A percentile compares a stretch with the other conserved stretches of the same genome.
These are phyloP conservation scores for Penicillium paxilli DNA, from an alignment of 495 filamentous ascomycete species.

Conservation along the genomic window DNA sequence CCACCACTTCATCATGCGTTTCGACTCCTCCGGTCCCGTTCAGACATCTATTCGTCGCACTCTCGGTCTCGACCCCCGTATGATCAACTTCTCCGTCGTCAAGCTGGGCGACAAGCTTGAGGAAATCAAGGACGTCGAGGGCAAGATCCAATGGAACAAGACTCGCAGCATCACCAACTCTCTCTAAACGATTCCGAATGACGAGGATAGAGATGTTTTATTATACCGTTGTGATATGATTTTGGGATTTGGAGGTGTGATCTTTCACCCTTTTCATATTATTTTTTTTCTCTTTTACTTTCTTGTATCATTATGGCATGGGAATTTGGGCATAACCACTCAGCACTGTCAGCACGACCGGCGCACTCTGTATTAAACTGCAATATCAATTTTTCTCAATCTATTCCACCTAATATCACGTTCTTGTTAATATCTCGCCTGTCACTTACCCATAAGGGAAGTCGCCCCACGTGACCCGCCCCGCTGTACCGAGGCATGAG, in stretches of 20 bases:
- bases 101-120: constrained; percentile 81
- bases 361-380: constrained; percentile 40
- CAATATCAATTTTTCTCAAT: constrained; percentile 19
- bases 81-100: constrained; percentile 83
- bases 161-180: constrained; percentile 28
- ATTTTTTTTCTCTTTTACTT: constrained; percentile 19
- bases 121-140: constrained; percentile 62
- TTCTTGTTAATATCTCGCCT: background rate
- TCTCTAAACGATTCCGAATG: constrained; percentile 15
- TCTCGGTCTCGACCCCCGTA: constrained; percentile 82
- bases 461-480: constrained; percentile 11
- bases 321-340: constrained; percentile 26
- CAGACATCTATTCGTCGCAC: constrained; percentile 73
- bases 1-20: constrained; percentile 98
- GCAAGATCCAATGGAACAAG: constrained; percentile 60
- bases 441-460: background rate
- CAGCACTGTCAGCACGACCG: constrained; percentile 37
- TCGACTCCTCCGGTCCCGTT: constrained; percentile 69
- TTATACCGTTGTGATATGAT: constrained; percentile 3
- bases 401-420: background rate
- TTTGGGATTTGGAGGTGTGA: constrained; percentile 14
- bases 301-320: constrained; percentile 35
- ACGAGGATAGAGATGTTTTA: background rate
- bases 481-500: constrained; percentile 22
- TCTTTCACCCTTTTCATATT: constrained; percentile 8